Conservation (phyloP, 495 filamentous ascomycete species). For the Penicillium silybi region DNA sequence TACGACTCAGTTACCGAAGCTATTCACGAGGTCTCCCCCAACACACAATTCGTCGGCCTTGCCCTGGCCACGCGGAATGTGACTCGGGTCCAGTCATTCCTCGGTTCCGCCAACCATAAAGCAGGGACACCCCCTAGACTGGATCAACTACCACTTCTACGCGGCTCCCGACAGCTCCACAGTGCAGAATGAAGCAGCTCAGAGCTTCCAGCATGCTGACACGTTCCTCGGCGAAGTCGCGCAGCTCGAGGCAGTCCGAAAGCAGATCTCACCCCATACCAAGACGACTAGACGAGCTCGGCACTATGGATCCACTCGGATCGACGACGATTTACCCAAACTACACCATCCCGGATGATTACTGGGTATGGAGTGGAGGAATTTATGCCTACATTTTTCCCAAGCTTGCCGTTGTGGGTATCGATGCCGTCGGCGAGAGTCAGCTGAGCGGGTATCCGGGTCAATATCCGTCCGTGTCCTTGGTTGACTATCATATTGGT, state of each 20-base stretch:
- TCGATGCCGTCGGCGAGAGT: constrained; percentile 5
- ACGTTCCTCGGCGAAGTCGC: not conserved
- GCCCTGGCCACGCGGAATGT: constrained; percentile 9
- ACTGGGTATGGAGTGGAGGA: not conserved
- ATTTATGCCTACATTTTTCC: constrained; percentile 6
- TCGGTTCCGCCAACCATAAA: constrained; percentile 2
- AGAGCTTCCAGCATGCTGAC: constrained; percentile 3
- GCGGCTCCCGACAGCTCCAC: not conserved
- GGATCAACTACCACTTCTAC: constrained; percentile 5
- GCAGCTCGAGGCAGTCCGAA: not conserved
- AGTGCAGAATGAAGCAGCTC: not conserved
- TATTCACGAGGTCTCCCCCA: constrained; percentile 3
- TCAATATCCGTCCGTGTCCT: constrained; percentile 7
- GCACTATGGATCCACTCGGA: not conserved
- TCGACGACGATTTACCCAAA: not conserved
- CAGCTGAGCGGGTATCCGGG: constrained; percentile 10
- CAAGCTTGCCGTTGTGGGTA: constrained; percentile 1
- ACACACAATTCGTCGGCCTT: constrained; percentile 4
- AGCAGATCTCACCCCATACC: not conserved
- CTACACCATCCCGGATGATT: not conserved
- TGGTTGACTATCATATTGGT: not conserved
- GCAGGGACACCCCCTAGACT: constrained; percentile 4
- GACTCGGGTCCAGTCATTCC: constrained; percentile 1
- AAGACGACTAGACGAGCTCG: not conserved
- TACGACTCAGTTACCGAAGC: constrained; percentile 2